These are phyloP conservation scores for Paracorniculantispora psalliotae DNA, from an alignment of 2,329 filamentous ascomycete species.

Conservation along the genomic window DNA sequence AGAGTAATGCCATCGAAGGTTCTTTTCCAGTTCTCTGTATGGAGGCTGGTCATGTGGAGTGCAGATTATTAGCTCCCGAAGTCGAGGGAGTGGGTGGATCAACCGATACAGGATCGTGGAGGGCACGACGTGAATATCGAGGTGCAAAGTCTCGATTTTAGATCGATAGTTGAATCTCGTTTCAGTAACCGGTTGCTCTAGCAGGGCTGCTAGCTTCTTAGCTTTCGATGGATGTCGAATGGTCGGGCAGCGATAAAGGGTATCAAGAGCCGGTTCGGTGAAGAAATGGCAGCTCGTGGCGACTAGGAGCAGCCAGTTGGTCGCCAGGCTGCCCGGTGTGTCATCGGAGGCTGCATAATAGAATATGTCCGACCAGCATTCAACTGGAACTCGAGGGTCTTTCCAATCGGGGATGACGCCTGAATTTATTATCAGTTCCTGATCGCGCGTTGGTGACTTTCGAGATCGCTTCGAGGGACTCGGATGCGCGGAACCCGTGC, in stretches of 20 bases:
- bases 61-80: slow-evolving; percentile 67
- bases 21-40: slow-evolving; percentile 52
- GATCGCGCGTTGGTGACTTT: neutral
- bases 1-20: slow-evolving; percentile 66
- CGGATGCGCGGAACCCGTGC: neutral
- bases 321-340: slow-evolving; percentile 38
- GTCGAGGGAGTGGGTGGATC: slow-evolving; percentile 58
- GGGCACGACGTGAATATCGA: slow-evolving; percentile 64
- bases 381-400: slow-evolving; percentile 55
- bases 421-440: neutral
- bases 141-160: slow-evolving; percentile 65
- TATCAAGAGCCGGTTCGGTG: slow-evolving; percentile 66
- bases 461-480: neutral
- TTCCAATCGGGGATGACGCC: slow-evolving; percentile 49
- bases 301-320: slow-evolving; percentile 60
- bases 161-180: slow-evolving; percentile 59
- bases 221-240: slow-evolving; percentile 46
- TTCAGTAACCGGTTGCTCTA: slow-evolving; percentile 47
- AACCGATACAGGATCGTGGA: slow-evolving; percentile 41
- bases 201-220: slow-evolving; percentile 42
- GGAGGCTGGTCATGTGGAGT: slow-evolving; percentile 65
- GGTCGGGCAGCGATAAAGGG: slow-evolving; percentile 65
- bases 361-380: slow-evolving; percentile 66
- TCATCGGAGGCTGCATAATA: slow-evolving; percentile 54
- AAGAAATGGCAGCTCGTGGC: slow-evolving; percentile 61